These are phyloP conservation scores for Clohesyomyces aquaticus DNA, from an alignment of 495 filamentous ascomycete genomes.

Conservation along the genomic window DNA sequence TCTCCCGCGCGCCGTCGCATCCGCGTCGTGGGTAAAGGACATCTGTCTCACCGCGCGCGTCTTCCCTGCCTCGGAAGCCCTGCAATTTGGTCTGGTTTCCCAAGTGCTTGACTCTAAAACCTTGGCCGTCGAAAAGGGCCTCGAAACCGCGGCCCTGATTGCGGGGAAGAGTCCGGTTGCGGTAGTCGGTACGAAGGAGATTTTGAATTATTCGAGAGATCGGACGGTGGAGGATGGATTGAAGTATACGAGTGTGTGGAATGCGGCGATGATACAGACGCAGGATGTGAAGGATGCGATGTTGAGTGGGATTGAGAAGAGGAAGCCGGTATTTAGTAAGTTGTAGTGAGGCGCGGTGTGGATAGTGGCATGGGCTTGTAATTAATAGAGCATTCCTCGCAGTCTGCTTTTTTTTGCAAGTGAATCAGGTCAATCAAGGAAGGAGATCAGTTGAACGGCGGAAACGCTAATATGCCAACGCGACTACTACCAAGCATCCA, in stretches of 20 bases:
- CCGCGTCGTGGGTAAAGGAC: conserved; percentile 86
- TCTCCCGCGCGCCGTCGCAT: conserved; percentile 81
- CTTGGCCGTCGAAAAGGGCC: conserved; percentile 47
- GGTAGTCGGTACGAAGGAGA: conserved; percentile 89
- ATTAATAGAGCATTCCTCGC: too few relatives aligned
- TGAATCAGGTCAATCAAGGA: too few relatives aligned
- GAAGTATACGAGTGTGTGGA: conserved; percentile 86
- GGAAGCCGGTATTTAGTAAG: conserved; percentile 84
- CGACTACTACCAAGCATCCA: too few relatives aligned
- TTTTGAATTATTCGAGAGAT: conserved; percentile 86
- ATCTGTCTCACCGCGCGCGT: conserved; percentile 76
- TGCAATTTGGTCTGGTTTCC: conserved; percentile 81
- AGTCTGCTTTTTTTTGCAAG: too few relatives aligned
- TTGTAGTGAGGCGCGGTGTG: too few relatives aligned
- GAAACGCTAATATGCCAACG: too few relatives aligned
- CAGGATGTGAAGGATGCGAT: conserved; percentile 75
- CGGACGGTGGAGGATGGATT: conserved; percentile 76
- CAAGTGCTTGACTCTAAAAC: conserved; percentile 59
- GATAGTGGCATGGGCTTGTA: too few relatives aligned
- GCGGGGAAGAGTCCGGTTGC: conserved; percentile 87
- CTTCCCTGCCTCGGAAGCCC: conserved; percentile 80
- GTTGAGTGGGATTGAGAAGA: conserved; percentile 75
- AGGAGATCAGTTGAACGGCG: too few relatives aligned
- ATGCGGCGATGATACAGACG: conserved; percentile 78
- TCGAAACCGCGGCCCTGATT: conserved; percentile 69